Base-by-base conservation (phyloP, 179 eudicot species). In the Amaranthus tricolor region DNA sequence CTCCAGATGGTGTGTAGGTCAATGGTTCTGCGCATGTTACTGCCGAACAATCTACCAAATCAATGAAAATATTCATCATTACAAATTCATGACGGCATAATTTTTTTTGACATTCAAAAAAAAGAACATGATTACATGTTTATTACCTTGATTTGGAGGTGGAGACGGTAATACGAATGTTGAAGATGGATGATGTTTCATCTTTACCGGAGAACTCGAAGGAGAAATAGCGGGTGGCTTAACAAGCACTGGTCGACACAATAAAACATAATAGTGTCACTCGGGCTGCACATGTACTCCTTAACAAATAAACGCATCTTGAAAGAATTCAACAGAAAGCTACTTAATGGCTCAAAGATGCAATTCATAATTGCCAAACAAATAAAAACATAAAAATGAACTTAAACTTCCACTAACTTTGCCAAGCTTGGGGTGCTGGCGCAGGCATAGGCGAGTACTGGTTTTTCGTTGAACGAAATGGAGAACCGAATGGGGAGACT, bases 121-220 rank as follows among this genome's bases (percentile, higher is more conserved):
- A n/a, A 21, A 3, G 0, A 53, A 52, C 2, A 24, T 7, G 3
- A 61, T 52, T 1, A 60, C 31, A 60, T 14, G 52, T 47, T 5
- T n/a, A 6, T 55, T 87, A 93, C 99, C 97, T 86, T 86, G 86
- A 86, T 87, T 88, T 62, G 89, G 90, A 82, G 94, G 90, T 21
- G 94, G 96, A 73, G 93, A 92, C 48, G 98, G 98, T 49, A 90
- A 82, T 48, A 82, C 63, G 56, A 84, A 64, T 73, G 87, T 63
- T 65, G 91, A 74, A 31, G 86, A 65, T 65, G 89, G 84, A 68
- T 82, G 87, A 74, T 84, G 89, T 74, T 75, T 72, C 75, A 78
- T 78, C 56, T 61, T 72, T 55, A 68, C 19, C 16, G 88, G 62
- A 64, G 84, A 81, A 70, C 84, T 82, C 59, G 67, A 61, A 61